These are phyloP conservation scores for Solanum ossicruentum DNA, from an alignment of 257 asterid species.

Conservation along the genomic window DNA sequence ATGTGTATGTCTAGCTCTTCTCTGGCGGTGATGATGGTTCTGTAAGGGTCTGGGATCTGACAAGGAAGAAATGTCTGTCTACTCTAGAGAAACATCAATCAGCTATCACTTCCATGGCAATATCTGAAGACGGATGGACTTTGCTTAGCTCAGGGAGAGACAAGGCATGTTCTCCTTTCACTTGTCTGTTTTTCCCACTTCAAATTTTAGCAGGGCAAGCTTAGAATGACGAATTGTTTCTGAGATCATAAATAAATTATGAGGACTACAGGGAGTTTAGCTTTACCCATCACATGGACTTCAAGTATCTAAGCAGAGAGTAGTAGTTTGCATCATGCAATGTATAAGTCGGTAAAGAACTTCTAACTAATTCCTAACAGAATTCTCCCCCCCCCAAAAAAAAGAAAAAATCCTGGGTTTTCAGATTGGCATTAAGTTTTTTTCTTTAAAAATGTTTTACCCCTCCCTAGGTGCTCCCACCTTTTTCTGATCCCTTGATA, in stretches of 20 bases:
- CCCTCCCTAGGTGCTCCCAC: too few relatives aligned
- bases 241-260: background rate
- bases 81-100: constrained; percentile 81
- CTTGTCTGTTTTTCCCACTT: background rate
- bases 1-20: constrained; percentile 42
- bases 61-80: constrained; percentile 59
- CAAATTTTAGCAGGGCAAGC: background rate
- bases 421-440: background rate
- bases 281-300: background rate
- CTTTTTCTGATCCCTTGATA: too few relatives aligned
- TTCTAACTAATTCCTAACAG: background rate
- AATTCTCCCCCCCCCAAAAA: background rate
- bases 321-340: background rate
- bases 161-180: constrained; percentile 37
- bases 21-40: constrained; percentile 78
- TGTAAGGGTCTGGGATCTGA: constrained; percentile 74
- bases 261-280: background rate
- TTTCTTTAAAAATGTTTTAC: too few relatives aligned
- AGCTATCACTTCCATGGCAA: constrained; percentile 71
- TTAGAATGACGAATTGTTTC: background rate
- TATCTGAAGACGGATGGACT: constrained; percentile 89
- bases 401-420: background rate
- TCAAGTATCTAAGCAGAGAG: background rate
- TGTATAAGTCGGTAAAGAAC: background rate
- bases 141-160: constrained; percentile 91